Percentiles rank a stretch among this genome's conserved stretches.
Evolutionary conservation across 2,329 filamentous ascomycete genomes (phyloP).

Genomic region (Chlorencoelia australis): DNA sequence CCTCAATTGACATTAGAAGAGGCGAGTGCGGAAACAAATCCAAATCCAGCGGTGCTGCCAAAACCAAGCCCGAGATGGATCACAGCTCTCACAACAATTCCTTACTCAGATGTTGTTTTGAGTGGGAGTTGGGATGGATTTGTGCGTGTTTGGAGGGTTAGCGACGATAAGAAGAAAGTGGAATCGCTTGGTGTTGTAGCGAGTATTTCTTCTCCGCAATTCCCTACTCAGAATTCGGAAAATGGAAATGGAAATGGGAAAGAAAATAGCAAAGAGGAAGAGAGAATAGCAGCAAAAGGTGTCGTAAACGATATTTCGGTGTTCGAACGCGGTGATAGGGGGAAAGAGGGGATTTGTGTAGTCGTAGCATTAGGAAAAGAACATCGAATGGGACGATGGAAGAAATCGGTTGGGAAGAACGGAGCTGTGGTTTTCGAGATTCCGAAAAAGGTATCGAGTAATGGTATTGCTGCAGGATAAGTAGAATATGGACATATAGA

Average conservation of each 20-base stretch:
- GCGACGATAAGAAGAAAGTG: slow-evolving; percentile 70
- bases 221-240: background rate
- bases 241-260: slow-evolving; percentile 8
- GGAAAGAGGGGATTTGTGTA: slow-evolving; percentile 68
- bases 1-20: slow-evolving; percentile 55
- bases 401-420: slow-evolving; percentile 55
- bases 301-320: slow-evolving; percentile 83
- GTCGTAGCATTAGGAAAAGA: slow-evolving; percentile 82
- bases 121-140: slow-evolving; percentile 92
- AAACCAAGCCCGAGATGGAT: slow-evolving; percentile 73
- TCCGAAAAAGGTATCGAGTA: slow-evolving; percentile 32
- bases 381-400: slow-evolving; percentile 76
- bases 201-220: background rate
- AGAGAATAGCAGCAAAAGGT: slow-evolving; percentile 45
- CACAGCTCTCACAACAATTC: slow-evolving; percentile 76
- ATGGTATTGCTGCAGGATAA: slow-evolving; percentile 11
- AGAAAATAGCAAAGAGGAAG: too few species aligned
- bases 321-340: slow-evolving; percentile 73
- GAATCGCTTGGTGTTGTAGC: slow-evolving; percentile 60
- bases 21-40: slow-evolving; percentile 61
- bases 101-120: slow-evolving; percentile 82
- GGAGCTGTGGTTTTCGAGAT: slow-evolving; percentile 85
- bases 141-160: slow-evolving; percentile 76
- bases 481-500: slow-evolving; percentile 5
- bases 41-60: slow-evolving; percentile 48